Evolutionary conservation across 2,329 filamentous ascomycete species (phyloP), one percentile per base, ranked within the genome.

Genomic region (Trichoderma citrinoviride): DNA sequence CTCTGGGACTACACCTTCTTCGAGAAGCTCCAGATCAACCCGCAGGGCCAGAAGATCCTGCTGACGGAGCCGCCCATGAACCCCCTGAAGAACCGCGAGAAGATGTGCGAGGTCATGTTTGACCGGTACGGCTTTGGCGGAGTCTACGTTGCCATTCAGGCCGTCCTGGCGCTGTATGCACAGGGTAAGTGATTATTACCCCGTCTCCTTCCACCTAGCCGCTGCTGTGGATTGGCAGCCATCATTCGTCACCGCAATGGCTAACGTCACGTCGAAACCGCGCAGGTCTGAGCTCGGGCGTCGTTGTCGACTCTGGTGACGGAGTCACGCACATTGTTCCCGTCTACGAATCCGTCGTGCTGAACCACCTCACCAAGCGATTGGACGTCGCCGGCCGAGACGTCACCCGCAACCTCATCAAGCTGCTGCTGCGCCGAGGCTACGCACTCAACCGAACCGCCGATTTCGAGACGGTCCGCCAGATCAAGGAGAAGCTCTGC

Each of bases 401-500:
- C 74, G 95, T 99, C 61, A 99, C 95, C n/a, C 90, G 94, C 73
- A 98, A 99, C 79, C 86, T 99, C 69, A 99, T 99, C 78, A 92
- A 93, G 57, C 89, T 99, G 56, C 89, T 99, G 21, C 86, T 97
- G 65, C 92, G 95, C 74, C 88, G 95, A 71, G 95, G 95, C 50
- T 99, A 99, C 78, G 93, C 95, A 41, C 87, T 99, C 68, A 99
- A 99, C 86, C 88, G 95, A 77, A 99, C 95, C 14, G 95, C 95
- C 76, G 95, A 99, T 78, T 99, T 99, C 78, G 95, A 99, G 80
- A 99, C 95, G 4, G 95, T 99, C 64, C 91, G 95, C 68, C 94
- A 98, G 78, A 98, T 99, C 83, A 99, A 99, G 82, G 95, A 99
- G 84, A 99, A 99, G 85, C 90, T 99, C 58, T 98, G 95, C 85